Evolutionary conservation across 176 grass and related monocot species (phyloP).

Genomic region (Musa troglodytarum): DNA sequence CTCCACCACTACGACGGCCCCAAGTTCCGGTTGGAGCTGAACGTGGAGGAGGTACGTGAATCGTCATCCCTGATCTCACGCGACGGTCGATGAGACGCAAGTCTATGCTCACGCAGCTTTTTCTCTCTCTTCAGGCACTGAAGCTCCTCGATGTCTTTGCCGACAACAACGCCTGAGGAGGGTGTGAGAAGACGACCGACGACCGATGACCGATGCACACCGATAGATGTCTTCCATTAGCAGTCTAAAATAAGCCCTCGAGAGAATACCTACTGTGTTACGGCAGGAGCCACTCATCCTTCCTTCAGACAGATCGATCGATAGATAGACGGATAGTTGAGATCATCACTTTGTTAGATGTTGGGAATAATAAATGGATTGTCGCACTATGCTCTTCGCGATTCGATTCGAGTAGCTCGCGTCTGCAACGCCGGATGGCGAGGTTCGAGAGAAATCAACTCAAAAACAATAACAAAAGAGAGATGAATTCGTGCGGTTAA

Average conservation of each 20-base stretch:
- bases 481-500: too few relatives aligned
- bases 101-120: background rate
- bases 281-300: background rate
- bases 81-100: background rate
- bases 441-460: too few relatives aligned
- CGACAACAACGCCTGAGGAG: conserved; percentile 46
- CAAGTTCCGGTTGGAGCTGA: conserved; percentile 92
- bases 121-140: conserved; percentile 44
- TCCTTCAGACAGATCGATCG: background rate
- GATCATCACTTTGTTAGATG: too few relatives aligned
- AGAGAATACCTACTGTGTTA: background rate
- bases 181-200: background rate
- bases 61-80: background rate
- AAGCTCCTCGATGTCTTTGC: conserved; percentile 78
- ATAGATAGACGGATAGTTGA: too few relatives aligned
- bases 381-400: too few relatives aligned
- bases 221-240: too few relatives aligned
- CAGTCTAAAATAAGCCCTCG: background rate
- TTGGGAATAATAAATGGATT: too few relatives aligned
- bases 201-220: background rate
- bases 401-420: too few relatives aligned
- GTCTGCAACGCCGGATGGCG: too few relatives aligned
- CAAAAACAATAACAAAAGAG: too few relatives aligned
- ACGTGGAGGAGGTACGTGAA: conserved; percentile 54
- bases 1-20: conserved; percentile 99